phyloP scores from a whole-genome alignment of 805 yeast species.

The Candida sakaeoensis region DNA sequence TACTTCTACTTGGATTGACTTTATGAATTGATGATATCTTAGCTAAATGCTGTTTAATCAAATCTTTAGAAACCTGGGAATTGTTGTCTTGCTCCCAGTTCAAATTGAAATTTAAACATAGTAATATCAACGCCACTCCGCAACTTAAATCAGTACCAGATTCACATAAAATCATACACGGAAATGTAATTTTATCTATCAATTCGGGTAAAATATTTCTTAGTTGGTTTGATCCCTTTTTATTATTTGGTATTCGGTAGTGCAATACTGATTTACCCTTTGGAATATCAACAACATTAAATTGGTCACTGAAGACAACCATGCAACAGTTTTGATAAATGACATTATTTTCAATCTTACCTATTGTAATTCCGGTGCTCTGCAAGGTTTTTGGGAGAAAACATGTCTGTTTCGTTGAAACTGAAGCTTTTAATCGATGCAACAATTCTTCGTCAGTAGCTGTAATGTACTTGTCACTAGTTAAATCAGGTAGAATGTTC shows the following conservation, averaged over 20 bases:
- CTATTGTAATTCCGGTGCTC: constrained; percentile 27
- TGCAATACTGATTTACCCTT: constrained; percentile 10
- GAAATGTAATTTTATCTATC: constrained; percentile 17
- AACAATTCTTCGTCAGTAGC: constrained; percentile 23
- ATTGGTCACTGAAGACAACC: constrained; percentile 18
- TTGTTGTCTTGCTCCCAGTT: constrained; percentile 31
- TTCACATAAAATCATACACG: constrained; percentile 52
- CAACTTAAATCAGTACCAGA: constrained; percentile 64
- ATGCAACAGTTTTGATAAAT: constrained; percentile 9
- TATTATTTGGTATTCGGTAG: constrained; percentile 33
- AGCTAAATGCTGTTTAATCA: constrained; percentile 54
- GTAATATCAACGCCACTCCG: constrained; percentile 52
- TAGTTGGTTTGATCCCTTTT: constrained; percentile 65
- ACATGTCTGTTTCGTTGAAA: neutral
- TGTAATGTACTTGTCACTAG: constrained; percentile 21
- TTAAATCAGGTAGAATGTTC: constrained; percentile 23
- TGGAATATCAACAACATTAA: constrained; percentile 10
- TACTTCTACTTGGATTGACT: constrained; percentile 73
- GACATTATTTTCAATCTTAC: constrained; percentile 18
- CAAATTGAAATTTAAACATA: constrained; percentile 44
- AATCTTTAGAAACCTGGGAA: constrained; percentile 41
- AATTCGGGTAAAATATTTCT: constrained; percentile 47
- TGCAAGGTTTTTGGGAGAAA: too few relatives aligned
- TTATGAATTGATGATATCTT: constrained; percentile 44
- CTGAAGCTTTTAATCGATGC: constrained; percentile 12